These are phyloP conservation scores for Xanthoconium purpureum DNA, from an alignment of 768 basidiomycete genomes.

Conservation along the genomic window DNA sequence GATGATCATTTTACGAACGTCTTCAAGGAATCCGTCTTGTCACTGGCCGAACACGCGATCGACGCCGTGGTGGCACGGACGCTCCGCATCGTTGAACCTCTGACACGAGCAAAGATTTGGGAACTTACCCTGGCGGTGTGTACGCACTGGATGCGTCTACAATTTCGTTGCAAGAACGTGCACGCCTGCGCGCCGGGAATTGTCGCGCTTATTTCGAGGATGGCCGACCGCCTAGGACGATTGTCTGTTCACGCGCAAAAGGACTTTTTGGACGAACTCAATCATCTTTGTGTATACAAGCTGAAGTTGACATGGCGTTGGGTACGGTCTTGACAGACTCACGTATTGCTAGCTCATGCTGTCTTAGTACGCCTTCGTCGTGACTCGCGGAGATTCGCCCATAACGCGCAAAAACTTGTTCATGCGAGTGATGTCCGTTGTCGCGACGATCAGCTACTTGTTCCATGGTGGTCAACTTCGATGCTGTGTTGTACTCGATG, in stretches of 20 bases:
- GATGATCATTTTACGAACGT: conserved; percentile 11
- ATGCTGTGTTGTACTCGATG: conserved; percentile 1
- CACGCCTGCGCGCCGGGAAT: conserved; percentile 3
- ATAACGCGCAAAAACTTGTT: conserved; percentile 9
- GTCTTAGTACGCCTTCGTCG: conserved; percentile 9
- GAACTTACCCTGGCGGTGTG: conserved; percentile 6
- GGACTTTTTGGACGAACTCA: conserved; percentile 13
- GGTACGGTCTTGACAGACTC: conserved; percentile 6
- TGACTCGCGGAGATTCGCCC: background rate
- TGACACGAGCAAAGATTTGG: conserved; percentile 10
- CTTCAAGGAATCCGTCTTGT: conserved; percentile 11
- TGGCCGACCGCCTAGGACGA: conserved; percentile 3
- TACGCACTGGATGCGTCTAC: conserved; percentile 18
- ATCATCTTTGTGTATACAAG: conserved; percentile 8
- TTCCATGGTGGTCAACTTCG: conserved; percentile 13
- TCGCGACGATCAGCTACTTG: conserved; percentile 15
- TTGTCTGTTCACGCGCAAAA: conserved; percentile 1
- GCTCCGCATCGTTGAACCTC: conserved; percentile 9
- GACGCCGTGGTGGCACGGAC: conserved; percentile 9
- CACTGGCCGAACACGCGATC: background rate
- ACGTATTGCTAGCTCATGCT: conserved; percentile 1
- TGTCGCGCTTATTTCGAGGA: conserved; percentile 8
- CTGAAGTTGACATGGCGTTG: conserved; percentile 14
- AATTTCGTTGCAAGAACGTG: conserved; percentile 7
- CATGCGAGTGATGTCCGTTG: conserved; percentile 11